phyloP scores from a whole-genome alignment of 2,329 filamentous ascomycete species.

The Colletotrichum neosansevieriae region DNA sequence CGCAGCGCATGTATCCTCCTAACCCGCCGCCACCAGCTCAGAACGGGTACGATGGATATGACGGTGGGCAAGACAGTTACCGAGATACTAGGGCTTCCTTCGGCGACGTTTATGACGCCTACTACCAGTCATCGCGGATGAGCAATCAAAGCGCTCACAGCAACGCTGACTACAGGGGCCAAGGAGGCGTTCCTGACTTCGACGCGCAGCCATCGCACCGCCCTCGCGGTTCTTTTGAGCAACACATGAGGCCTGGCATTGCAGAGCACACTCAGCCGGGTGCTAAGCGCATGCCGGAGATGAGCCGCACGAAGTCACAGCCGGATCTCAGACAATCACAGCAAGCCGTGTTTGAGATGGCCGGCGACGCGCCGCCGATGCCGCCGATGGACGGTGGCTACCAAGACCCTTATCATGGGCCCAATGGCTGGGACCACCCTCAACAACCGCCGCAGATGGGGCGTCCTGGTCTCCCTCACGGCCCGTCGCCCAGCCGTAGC shows the following conservation, averaged over 20 bases:
- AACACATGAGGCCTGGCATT: constrained; percentile 56
- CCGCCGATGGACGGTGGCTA: constrained; percentile 56
- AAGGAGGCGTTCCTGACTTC: constrained; percentile 53
- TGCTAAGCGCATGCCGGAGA: constrained; percentile 63
- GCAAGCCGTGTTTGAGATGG: constrained; percentile 81
- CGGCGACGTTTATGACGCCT: constrained; percentile 45
- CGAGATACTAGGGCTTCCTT: constrained; percentile 43
- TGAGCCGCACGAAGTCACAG: constrained; percentile 74
- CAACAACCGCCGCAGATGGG: constrained; percentile 28
- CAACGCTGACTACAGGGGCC: constrained; percentile 43
- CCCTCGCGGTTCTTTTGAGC: constrained; percentile 60
- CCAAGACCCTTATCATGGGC: constrained; percentile 37
- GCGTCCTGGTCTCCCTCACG: constrained; percentile 45
- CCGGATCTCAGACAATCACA: constrained; percentile 74
- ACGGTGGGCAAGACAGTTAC: constrained; percentile 49
- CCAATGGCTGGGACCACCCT: constrained; percentile 39
- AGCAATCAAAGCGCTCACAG: constrained; percentile 43
- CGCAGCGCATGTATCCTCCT: constrained; percentile 64
- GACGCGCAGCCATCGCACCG: constrained; percentile 47
- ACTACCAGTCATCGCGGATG: constrained; percentile 44
- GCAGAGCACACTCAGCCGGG: constrained; percentile 60
- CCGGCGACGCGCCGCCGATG: constrained; percentile 68
- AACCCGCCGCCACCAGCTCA: constrained; percentile 53
- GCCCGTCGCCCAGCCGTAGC: constrained; percentile 49
- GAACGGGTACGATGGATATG: constrained; percentile 47